phyloP scores from a whole-genome alignment of 495 filamentous ascomycete species.

The Massariosphaeria phaeospora region DNA sequence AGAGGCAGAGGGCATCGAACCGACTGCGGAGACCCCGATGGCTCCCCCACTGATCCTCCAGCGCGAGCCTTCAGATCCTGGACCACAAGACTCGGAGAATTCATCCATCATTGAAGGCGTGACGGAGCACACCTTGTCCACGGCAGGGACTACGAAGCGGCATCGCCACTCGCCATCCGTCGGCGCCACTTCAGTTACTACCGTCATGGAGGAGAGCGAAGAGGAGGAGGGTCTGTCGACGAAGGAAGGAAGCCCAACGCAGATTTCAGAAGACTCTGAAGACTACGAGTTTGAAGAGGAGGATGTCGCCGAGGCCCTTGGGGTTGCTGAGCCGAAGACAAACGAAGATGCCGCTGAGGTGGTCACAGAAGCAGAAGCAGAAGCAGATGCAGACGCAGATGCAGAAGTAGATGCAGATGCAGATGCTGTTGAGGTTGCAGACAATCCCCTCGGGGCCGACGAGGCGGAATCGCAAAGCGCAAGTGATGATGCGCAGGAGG shows the following conservation, averaged over 20 bases:
- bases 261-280: no score
- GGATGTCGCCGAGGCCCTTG: not conserved
- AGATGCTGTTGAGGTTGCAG: not conserved
- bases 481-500: not conserved
- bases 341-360: slow-evolving; percentile 2
- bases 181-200: slow-evolving; percentile 21
- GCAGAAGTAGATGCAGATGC: not conserved
- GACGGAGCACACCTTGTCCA: slow-evolving; percentile 9
- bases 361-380: not conserved
- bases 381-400: not conserved
- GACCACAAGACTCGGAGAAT: slow-evolving; percentile 2
- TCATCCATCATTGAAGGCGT: slow-evolving; percentile 12
- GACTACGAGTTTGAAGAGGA: no score
- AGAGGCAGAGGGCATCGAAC: slow-evolving; percentile 66
- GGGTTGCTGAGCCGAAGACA: slow-evolving; percentile 1
- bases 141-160: slow-evolving; percentile 29
- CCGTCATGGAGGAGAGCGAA: slow-evolving; percentile 34
- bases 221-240: slow-evolving; percentile 28
- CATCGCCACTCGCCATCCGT: slow-evolving; percentile 31
- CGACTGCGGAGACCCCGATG: not conserved
- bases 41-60: slow-evolving; percentile 15
- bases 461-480: not conserved
- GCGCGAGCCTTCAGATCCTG: slow-evolving; percentile 4
- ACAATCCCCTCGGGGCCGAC: not conserved
- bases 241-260: no score